phyloP scores from a whole-genome alignment of 371 early-diverging fungal genomes.

The Dichotomocladium elegans region DNA sequence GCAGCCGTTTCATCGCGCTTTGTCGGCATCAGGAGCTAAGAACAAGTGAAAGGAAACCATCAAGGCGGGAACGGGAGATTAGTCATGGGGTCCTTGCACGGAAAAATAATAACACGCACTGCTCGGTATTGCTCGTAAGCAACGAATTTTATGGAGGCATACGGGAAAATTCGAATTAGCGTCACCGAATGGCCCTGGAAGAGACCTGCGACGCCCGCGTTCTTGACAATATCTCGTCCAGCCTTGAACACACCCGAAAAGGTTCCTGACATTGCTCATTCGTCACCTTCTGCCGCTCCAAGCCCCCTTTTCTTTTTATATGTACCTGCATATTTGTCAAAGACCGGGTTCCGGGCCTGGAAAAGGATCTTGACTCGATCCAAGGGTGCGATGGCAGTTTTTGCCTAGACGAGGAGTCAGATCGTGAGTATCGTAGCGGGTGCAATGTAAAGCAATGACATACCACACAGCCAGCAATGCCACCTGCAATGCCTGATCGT shows the following conservation, averaged over 20 bases:
- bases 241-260: conserved; percentile 85
- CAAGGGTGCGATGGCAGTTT: conserved; percentile 91
- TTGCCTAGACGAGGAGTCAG: conserved; percentile 56
- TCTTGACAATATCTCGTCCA: conserved; percentile 64
- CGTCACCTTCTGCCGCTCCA: too few species aligned
- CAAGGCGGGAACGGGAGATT: background rate
- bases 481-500: conserved; percentile 50
- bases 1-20: conserved; percentile 56
- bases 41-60: background rate
- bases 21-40: conserved; percentile 67
- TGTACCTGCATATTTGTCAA: conserved; percentile 78
- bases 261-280: conserved; percentile 60
- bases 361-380: conserved; percentile 98
- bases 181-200: conserved; percentile 96
- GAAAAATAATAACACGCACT: conserved; percentile 43
- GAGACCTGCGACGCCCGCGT: conserved; percentile 75
- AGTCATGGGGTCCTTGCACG: too few species aligned
- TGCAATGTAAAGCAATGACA: background rate
- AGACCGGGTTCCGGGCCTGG: conserved; percentile 88
- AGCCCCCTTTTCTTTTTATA: too few species aligned
- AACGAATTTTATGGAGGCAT: conserved; percentile 95
- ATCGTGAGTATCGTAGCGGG: background rate
- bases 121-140: conserved; percentile 85
- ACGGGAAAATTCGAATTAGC: conserved; percentile 91
- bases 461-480: conserved; percentile 55